Percentiles rank a stretch among this genome's conserved stretches.
Evolutionary conservation across 495 filamentous ascomycete genomes (phyloP).

Genomic region (Friedmanniomyces endolithicus): DNA sequence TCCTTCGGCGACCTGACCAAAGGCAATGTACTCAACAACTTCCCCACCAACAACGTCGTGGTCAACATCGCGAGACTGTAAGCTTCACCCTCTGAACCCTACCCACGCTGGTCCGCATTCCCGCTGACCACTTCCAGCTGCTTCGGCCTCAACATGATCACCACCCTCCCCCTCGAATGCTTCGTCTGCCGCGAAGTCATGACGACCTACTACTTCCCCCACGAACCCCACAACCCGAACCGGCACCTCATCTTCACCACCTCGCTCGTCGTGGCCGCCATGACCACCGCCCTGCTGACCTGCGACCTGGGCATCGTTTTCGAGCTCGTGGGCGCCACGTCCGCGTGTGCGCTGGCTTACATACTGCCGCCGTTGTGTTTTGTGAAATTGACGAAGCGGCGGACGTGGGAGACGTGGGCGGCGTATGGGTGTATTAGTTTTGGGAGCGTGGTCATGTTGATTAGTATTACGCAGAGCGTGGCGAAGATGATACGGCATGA

Average conservation of each 20-base stretch:
- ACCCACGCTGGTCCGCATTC: neutral
- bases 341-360: slow-evolving; percentile 84
- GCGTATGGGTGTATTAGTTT: slow-evolving; percentile 60
- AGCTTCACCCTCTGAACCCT: slow-evolving; percentile 12
- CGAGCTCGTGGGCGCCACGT: slow-evolving; percentile 89
- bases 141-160: slow-evolving; percentile 97
- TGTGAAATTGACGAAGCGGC: slow-evolving; percentile 69
- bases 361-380: slow-evolving; percentile 92
- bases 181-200: slow-evolving; percentile 97
- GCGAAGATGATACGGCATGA: slow-evolving; percentile 24
- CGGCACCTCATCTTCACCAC: slow-evolving; percentile 80
- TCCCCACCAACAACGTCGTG: slow-evolving; percentile 75
- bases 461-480: slow-evolving; percentile 62
- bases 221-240: slow-evolving; percentile 65
- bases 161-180: slow-evolving; percentile 85
- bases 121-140: slow-evolving; percentile 36
- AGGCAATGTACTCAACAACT: slow-evolving; percentile 97
- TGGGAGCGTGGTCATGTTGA: slow-evolving; percentile 69
- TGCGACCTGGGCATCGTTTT: slow-evolving; percentile 92
- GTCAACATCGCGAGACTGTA: slow-evolving; percentile 86
- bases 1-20: slow-evolving; percentile 83
- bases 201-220: slow-evolving; percentile 80
- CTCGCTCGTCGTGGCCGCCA: slow-evolving; percentile 62
- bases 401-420: slow-evolving; percentile 46
- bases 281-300: slow-evolving; percentile 64